A percentile compares a stretch with the other conserved stretches of the same genome.
Conservation (phyloP, 176 grass and related monocot genomes). For the Eragrostis nindensis region DNA sequence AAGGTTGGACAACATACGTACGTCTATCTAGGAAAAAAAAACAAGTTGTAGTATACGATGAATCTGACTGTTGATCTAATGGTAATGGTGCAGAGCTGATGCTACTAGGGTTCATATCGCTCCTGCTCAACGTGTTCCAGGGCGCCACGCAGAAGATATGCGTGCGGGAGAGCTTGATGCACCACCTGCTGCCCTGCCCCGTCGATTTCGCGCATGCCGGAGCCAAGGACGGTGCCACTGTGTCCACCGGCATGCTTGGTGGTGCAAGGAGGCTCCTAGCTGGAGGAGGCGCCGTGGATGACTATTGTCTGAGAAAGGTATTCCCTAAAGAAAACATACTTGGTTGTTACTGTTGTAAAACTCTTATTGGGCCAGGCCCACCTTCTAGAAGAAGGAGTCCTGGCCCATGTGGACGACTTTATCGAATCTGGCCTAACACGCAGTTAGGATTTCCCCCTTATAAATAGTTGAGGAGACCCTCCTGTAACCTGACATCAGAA, state of each 20-base stretch:
- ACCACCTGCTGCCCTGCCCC: slow-evolving; percentile 64
- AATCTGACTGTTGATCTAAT: neutral
- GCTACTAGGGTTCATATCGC: slow-evolving; percentile 84
- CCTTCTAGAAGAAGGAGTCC: no score
- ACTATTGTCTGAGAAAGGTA: slow-evolving; percentile 61
- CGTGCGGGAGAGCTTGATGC: slow-evolving; percentile 37
- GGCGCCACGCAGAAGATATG: slow-evolving; percentile 54
- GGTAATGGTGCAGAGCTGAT: slow-evolving; percentile 60
- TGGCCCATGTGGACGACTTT: no score
- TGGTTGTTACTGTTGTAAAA: no score
- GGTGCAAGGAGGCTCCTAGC: slow-evolving; percentile 54
- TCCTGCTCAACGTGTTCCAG: slow-evolving; percentile 65
- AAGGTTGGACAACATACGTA: slow-evolving; percentile 36
- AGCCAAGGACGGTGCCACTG: slow-evolving; percentile 1
- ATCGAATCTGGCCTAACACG: no score
- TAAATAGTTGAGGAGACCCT: no score
- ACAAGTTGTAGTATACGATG: neutral
- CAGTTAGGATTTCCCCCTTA: no score
- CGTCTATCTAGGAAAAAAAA: neutral
- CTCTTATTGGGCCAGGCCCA: no score
- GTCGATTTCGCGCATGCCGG: neutral
- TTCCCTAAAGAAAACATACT: no score
- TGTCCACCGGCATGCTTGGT: slow-evolving; percentile 22
- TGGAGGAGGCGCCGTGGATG: slow-evolving; percentile 21
- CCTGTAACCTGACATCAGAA: no score